phyloP scores from a whole-genome alignment of 805 yeast genomes.

The Dipodascopsis uninucleata region DNA sequence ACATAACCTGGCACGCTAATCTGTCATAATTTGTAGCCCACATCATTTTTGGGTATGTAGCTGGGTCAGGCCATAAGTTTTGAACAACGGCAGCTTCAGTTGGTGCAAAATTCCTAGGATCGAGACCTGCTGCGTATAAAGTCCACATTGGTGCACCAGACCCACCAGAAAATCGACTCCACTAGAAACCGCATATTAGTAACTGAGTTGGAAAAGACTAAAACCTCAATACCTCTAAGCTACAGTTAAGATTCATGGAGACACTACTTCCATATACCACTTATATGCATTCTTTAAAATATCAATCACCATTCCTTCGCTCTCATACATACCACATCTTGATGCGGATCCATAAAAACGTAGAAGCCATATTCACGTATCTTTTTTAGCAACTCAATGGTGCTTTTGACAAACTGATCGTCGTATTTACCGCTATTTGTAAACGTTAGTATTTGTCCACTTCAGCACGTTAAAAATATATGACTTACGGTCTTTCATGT shows the following conservation, averaged over 20 bases:
- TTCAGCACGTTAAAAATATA: not conserved
- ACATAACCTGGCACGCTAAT: constrained; percentile 74
- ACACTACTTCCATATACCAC: too few species aligned
- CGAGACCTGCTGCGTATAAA: constrained; percentile 77
- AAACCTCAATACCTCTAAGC: too few species aligned
- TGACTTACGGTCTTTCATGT: constrained; percentile 64
- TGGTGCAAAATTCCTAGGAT: constrained; percentile 64
- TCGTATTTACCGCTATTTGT: constrained; percentile 57
- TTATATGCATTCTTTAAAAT: too few species aligned
- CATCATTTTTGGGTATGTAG: constrained; percentile 71
- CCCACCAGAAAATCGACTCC: constrained; percentile 88
- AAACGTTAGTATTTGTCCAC: not conserved
- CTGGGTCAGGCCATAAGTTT: constrained; percentile 48
- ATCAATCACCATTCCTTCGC: too few species aligned
- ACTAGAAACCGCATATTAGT: constrained; percentile 33
- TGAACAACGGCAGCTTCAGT: constrained; percentile 83
- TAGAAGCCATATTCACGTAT: constrained; percentile 62
- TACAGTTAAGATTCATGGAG: too few species aligned
- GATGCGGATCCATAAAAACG: constrained; percentile 84
- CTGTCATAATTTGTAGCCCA: constrained; percentile 88
- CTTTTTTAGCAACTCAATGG: constrained; percentile 56
- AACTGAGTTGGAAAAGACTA: not conserved
- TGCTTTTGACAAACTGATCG: constrained; percentile 66
- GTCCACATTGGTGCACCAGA: constrained; percentile 97
- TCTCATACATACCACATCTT: constrained; percentile 54